Evolutionary conservation across 2,329 filamentous ascomycete species (phyloP).

Genomic region (Karstenula rhodostoma): DNA sequence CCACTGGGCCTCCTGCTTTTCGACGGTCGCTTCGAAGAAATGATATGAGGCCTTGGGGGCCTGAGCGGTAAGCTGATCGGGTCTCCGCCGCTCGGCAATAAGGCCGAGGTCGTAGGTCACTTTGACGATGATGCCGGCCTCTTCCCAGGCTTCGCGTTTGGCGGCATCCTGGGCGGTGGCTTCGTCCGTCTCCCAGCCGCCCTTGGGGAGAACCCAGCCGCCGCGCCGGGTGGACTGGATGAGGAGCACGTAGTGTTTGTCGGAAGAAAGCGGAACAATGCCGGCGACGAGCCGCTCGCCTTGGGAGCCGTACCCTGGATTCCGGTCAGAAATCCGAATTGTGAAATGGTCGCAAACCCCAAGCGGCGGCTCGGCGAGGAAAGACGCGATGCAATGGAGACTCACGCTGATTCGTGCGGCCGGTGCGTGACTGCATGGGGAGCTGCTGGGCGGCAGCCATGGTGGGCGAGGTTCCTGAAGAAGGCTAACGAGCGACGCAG

Average conservation of each 20-base stretch:
- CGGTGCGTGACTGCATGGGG: slow-evolving; percentile 72
- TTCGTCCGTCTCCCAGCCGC: slow-evolving; percentile 97
- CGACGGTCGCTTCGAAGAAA: slow-evolving; percentile 89
- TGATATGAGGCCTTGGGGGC: slow-evolving; percentile 80
- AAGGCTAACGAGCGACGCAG: slow-evolving; percentile 16
- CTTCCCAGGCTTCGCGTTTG: slow-evolving; percentile 94
- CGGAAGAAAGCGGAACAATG: slow-evolving; percentile 85
- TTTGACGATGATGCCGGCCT: slow-evolving; percentile 88
- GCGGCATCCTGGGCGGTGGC: slow-evolving; percentile 83
- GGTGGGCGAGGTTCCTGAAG: slow-evolving; percentile 21
- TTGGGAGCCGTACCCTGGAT: slow-evolving; percentile 84
- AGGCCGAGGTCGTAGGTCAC: slow-evolving; percentile 86
- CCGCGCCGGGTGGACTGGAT: slow-evolving; percentile 92
- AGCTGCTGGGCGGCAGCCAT: slow-evolving; percentile 58
- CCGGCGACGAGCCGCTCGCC: slow-evolving; percentile 96
- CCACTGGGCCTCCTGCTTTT: slow-evolving; percentile 86
- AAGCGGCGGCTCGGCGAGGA: neutral
- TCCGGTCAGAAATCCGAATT: slow-evolving; percentile 19
- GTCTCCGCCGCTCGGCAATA: slow-evolving; percentile 79
- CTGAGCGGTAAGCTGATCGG: slow-evolving; percentile 59
- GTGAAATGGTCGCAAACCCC: neutral
- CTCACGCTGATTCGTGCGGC: slow-evolving; percentile 83
- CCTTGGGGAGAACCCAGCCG: slow-evolving; percentile 97
- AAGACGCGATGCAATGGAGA: slow-evolving; percentile 38
- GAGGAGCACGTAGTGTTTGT: slow-evolving; percentile 87